Evolutionary conservation across 176 grass and related monocot species (phyloP), one percentile per base, ranked within the genome.

Genomic region (Carex kokanica): DNA sequence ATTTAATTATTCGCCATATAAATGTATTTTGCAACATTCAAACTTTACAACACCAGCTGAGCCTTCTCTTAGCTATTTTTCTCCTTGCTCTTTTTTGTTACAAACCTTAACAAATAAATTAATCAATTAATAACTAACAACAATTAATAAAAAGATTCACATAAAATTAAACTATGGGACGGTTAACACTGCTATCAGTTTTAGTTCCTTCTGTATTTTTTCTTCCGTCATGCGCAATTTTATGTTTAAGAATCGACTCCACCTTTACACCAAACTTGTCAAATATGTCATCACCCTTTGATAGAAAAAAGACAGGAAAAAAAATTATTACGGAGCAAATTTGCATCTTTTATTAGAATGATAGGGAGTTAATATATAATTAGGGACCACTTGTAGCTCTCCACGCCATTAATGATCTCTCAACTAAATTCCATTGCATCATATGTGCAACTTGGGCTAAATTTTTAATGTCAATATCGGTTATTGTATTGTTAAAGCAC

Each of bases 171-270:
- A 43, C 40, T 43, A 43, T 43, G 40, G 6, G 40, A 43, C 40
- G 40, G 40, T 31, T 43, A 43, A 43, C 40, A 0, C 40, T 31
- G 29, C 29, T 31, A 31, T 1, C 29, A 31, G 29, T 31, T 43
- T 43, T 43, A 63, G 60, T 63, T 63, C 20, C 60, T 24, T 63
- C 3, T 11, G 60, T 25, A 20, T 27, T 63, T n/a, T 70, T 70
- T 6, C 16, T 45, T 59, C 4, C 29, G 17, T 38, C 18, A 51
- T 45, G 25, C 2, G 36, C 43, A 24, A 82, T 18, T 63, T 78
- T 81, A 65, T 38, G 62, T 84, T 88, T 81, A 80, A 88, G 27
- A 23, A 72, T 32, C 0, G 81, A 73, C 8, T 88, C 73, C 15
- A 80, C 18, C 15, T 80, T 56, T 6, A 3, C 49, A n/a, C 84